Evolutionary conservation across 2,329 filamentous ascomycete genomes (phyloP).

Genomic region (Clarireedia monteithiana): DNA sequence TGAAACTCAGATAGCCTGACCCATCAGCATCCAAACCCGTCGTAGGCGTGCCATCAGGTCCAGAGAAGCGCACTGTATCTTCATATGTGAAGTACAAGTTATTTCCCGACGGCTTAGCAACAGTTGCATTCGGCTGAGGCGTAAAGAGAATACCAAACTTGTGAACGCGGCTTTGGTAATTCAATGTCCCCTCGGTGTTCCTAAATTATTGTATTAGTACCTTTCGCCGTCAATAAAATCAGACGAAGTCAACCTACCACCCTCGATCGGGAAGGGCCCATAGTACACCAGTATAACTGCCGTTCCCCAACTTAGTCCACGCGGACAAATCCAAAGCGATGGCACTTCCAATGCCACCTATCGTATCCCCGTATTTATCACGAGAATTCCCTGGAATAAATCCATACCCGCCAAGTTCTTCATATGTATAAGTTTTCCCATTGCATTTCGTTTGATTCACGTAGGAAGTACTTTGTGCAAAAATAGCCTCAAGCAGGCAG

Average conservation of each 20-base stretch:
- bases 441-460: conserved; percentile 30
- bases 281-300: conserved; percentile 49
- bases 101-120: conserved; percentile 43
- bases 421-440: conserved; percentile 56
- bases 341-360: conserved; percentile 59
- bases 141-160: conserved; percentile 56
- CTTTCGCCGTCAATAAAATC: not conserved
- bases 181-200: conserved; percentile 65
- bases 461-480: not conserved
- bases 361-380: conserved; percentile 63
- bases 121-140: conserved; percentile 42
- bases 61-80: conserved; percentile 57
- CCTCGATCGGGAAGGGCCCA: conserved; percentile 61
- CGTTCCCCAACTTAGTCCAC: conserved; percentile 46
- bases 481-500: conserved; percentile 6
- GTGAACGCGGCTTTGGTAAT: conserved; percentile 61
- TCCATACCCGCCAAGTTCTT: conserved; percentile 60
- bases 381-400: conserved; percentile 46
- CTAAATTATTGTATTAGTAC: conserved; percentile 20
- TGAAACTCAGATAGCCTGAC: conserved; percentile 43
- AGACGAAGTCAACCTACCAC: conserved; percentile 39
- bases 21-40: conserved; percentile 57
- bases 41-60: conserved; percentile 51
- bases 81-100: conserved; percentile 57
- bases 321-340: conserved; percentile 52